Evolutionary conservation across 208 protist species (phyloP), one percentile per base, ranked within the genome.

Genomic region (Acanthamoeba sp.): DNA sequence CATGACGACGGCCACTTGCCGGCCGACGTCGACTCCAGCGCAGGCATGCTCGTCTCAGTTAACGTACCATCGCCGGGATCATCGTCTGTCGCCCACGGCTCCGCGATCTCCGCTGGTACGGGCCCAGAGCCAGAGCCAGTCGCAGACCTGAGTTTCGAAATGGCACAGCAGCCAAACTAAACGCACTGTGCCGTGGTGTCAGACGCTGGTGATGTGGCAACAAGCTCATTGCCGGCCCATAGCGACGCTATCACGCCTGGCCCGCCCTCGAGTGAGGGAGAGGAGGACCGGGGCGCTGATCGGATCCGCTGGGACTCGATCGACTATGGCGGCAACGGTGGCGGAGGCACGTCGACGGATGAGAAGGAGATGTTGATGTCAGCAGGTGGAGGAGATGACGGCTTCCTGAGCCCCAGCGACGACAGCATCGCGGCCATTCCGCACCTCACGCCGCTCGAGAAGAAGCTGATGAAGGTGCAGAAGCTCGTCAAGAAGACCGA

Each of bases 391-490:
- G 59, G 59, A 14, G 59, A 78, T 45, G 32, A 78, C 4, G 69
- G n/a, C n/a, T n/a, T 34, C 36, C 4, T 38, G 2, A 34, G 32
- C 1, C 38, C 6, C 34, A 78, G 38, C 38, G 69, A 48, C 69
- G 69, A 45, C 69, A n/a, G 22, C 36, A 2, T 40, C 69, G 36
- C 64, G 64, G 36, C 64, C 27, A 36, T 78, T n/a, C 69, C 69
- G 34, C 69, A 78, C 22, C 69, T 78, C 24, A 78, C 69, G 10
- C 69, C 69, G 32, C 69, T 78, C 38, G 69, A 78, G 69, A 78
- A 78, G 69, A 78, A 78, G 69, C 20, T 78, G 69, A 78, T 78
- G 69, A 78, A 78, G n/a, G 69, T 78, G 69, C 69, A 42, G 5
- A 78, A 78, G 69, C 38, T 78, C 36, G 45, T 78, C 69, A 78